These are phyloP conservation scores for Clarireedia hainanense DNA, from an alignment of 2,329 filamentous ascomycete species.

Conservation along the genomic window DNA sequence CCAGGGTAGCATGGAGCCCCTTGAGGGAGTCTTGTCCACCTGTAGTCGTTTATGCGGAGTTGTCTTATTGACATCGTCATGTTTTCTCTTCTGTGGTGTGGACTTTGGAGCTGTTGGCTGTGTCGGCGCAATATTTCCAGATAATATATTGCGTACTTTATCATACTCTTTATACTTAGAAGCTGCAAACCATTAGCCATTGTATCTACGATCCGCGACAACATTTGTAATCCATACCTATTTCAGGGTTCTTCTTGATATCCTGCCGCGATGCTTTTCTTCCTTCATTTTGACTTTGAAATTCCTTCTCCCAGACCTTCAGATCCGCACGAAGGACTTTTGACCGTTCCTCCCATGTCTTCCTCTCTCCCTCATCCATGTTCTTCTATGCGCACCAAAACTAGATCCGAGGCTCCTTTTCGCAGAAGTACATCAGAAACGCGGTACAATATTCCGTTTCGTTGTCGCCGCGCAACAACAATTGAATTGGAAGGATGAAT, in stretches of 20 bases:
- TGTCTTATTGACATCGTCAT: conserved; percentile 30
- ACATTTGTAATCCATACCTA: conserved; percentile 44
- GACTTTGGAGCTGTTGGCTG: conserved; percentile 23
- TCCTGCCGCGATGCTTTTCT: conserved; percentile 65
- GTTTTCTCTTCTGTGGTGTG: conserved; percentile 32
- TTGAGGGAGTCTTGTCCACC: conserved; percentile 39
- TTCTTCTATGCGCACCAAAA: background rate
- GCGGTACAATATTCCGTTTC: background rate
- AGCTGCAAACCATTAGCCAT: conserved; percentile 14
- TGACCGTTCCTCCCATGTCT: conserved; percentile 28
- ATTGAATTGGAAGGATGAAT: background rate
- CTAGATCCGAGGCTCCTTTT: background rate
- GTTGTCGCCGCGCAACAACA: background rate
- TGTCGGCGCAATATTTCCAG: conserved; percentile 41
- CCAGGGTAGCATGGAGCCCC: conserved; percentile 28
- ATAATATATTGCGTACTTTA: conserved; percentile 50
- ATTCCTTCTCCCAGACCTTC: conserved; percentile 67
- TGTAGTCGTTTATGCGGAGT: conserved; percentile 47
- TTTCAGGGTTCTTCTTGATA: conserved; percentile 64
- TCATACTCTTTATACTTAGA: conserved; percentile 71
- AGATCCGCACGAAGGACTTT: conserved; percentile 57
- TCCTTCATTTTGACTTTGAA: conserved; percentile 53
- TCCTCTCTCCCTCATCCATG: conserved; percentile 22
- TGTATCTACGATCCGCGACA: background rate
- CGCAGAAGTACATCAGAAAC: background rate